These are phyloP conservation scores for Acanthamoeba divionensis DNA, from an alignment of 208 protist genomes.

Conservation along the genomic window DNA sequence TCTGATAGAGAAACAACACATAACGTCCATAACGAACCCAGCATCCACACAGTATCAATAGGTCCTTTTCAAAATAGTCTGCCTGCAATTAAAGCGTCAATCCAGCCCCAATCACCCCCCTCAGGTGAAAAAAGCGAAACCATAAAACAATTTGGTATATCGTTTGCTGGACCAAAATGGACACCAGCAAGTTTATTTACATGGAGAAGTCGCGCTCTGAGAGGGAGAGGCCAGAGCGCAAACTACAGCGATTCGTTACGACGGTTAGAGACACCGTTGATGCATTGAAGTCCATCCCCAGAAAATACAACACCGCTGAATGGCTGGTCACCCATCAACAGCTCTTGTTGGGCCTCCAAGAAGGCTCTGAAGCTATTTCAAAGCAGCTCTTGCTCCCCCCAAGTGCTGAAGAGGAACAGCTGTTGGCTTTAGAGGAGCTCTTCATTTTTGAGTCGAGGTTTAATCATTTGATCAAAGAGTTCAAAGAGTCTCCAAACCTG, in stretches of 20 bases:
- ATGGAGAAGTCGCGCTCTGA: not conserved
- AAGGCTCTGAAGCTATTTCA: not conserved
- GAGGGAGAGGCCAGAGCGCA: not conserved
- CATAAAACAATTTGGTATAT: too few relatives aligned
- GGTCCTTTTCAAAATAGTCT: too few relatives aligned
- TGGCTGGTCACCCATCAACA: not conserved
- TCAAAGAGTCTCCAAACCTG: not conserved
- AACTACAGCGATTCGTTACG: not conserved
- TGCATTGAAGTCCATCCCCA: not conserved
- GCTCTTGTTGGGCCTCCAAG: not conserved
- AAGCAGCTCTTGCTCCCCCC: not conserved
- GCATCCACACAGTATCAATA: too few relatives aligned
- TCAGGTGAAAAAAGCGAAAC: too few relatives aligned
- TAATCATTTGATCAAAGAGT: too few relatives aligned
- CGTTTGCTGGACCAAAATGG: too few relatives aligned
- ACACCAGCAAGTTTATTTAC: slow-evolving; percentile 13
- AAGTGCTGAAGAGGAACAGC: not conserved
- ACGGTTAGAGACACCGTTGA: not conserved
- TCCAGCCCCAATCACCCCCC: too few relatives aligned
- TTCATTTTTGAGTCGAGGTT: too few relatives aligned
- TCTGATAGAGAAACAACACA: too few relatives aligned
- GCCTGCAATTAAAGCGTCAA: too few relatives aligned
- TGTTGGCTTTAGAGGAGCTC: not conserved
- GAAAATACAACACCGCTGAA: not conserved
- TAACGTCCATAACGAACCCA: too few relatives aligned